Evolutionary conservation across 345 rosid species (phyloP).

Genomic region (Gynandropsis gynandra): DNA sequence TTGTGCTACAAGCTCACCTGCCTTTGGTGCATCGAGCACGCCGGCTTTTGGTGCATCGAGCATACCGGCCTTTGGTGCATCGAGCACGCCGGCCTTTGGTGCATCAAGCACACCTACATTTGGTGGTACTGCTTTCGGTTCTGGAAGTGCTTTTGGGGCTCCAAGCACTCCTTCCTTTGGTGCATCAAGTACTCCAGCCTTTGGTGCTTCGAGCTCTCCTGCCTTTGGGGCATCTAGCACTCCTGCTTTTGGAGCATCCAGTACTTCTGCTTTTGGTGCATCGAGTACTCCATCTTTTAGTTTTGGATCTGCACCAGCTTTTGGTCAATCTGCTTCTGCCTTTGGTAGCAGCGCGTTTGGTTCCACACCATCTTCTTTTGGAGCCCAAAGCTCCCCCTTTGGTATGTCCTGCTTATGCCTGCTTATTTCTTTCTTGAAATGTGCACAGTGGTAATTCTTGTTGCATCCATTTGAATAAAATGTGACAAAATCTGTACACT

Average conservation of each 20-base stretch:
- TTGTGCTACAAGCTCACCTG: conserved; percentile 38
- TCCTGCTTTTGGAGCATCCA: conserved; percentile 51
- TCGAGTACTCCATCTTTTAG: conserved; percentile 49
- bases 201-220: conserved; percentile 31
- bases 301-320: conserved; percentile 60
- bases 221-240: conserved; percentile 45
- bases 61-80: conserved; percentile 47
- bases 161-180: conserved; percentile 42
- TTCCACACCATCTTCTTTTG: conserved; percentile 48
- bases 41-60: conserved; percentile 43
- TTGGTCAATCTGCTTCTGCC: conserved; percentile 66
- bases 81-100: conserved; percentile 41
- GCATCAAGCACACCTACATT: conserved; percentile 31
- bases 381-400: conserved; percentile 62
- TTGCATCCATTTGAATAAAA: background rate
- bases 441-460: too few relatives aligned
- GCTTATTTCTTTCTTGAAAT: too few relatives aligned
- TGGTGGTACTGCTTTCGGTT: conserved; percentile 29
- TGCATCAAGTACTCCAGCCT: conserved; percentile 35
- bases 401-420: conserved; percentile 25
- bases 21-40: conserved; percentile 41
- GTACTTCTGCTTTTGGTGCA: conserved; percentile 48
- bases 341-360: conserved; percentile 77
- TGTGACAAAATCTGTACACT: conserved; percentile 10
- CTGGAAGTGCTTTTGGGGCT: conserved; percentile 37